Conservation (phyloP, 305 asterid genomes). For the Rubia tinctorum region DNA sequence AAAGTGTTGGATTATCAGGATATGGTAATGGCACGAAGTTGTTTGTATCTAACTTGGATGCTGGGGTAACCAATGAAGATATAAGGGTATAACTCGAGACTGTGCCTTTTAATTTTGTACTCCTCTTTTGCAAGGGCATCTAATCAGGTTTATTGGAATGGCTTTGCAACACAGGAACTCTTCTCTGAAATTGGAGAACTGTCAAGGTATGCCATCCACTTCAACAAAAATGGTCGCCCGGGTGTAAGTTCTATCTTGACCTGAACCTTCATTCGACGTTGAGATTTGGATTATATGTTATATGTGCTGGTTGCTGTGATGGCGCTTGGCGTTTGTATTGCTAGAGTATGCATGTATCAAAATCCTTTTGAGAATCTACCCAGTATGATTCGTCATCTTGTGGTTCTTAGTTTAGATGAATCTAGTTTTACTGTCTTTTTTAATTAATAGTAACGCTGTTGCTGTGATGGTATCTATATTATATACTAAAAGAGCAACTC, state of each 20-base stretch:
- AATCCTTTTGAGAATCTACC: background rate
- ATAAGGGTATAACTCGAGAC: conserved; percentile 74
- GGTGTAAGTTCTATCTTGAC: conserved; percentile 54
- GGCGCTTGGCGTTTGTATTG: background rate
- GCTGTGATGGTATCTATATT: no score
- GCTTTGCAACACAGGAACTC: conserved; percentile 67
- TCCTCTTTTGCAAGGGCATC: conserved; percentile 32
- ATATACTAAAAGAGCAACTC: no score
- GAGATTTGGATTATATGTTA: background rate
- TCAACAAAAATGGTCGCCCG: conserved; percentile 81
- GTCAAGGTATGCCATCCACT: conserved; percentile 82
- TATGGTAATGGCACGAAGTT: conserved; percentile 75
- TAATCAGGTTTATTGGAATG: conserved; percentile 45
- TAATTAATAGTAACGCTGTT: background rate
- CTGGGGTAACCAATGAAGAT: conserved; percentile 84
- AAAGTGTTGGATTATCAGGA: conserved; percentile 81
- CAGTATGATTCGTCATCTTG: background rate
- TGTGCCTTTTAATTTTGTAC: conserved; percentile 20
- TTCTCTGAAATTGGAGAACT: conserved; percentile 86
- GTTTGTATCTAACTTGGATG: conserved; percentile 74
- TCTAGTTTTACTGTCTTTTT: background rate
- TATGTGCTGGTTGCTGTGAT: background rate
- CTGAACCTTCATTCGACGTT: background rate
- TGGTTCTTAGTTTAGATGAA: background rate
- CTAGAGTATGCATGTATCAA: background rate